These are phyloP conservation scores for Lactarius trivialis DNA, from an alignment of 768 basidiomycete genomes.

Conservation along the genomic window DNA sequence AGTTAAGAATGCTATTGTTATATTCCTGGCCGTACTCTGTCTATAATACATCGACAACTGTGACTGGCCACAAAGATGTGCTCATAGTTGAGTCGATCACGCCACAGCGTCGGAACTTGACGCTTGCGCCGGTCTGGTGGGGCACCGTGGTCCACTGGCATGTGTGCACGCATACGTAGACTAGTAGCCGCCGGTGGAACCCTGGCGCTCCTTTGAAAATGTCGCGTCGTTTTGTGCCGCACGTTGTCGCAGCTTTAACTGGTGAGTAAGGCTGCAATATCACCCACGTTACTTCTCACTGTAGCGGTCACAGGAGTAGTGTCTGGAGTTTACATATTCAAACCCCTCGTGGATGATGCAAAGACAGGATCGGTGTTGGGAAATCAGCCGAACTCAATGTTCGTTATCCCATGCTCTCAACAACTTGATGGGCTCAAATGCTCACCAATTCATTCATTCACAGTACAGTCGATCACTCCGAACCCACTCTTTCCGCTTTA, in stretches of 20 bases:
- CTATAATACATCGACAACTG: not conserved
- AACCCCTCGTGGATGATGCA: conserved; percentile 5
- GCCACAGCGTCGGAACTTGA: conserved; percentile 10
- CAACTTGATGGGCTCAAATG: not conserved
- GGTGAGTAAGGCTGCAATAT: conserved; percentile 34
- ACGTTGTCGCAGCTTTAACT: conserved; percentile 40
- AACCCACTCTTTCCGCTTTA: not conserved
- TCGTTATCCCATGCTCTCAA: not conserved
- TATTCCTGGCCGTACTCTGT: not conserved
- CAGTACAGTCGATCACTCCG: not conserved
- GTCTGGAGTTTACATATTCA: conserved; percentile 19
- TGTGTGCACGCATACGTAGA: not conserved
- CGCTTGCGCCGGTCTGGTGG: conserved; percentile 13
- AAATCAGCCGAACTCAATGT: not conserved
- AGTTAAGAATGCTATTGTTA: too few species aligned
- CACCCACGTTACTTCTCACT: not conserved
- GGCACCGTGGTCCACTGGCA: too few species aligned
- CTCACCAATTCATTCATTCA: too few species aligned
- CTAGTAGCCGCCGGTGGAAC: not conserved
- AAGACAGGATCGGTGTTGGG: not conserved
- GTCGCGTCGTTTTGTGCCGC: conserved; percentile 8
- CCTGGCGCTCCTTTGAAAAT: not conserved
- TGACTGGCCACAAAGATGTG: not conserved
- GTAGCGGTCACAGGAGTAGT: conserved; percentile 8
- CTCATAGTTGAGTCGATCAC: not conserved